These are phyloP conservation scores for Thermothielavioides terrestris DNA, from an alignment of 495 filamentous ascomycete genomes.

Conservation along the genomic window DNA sequence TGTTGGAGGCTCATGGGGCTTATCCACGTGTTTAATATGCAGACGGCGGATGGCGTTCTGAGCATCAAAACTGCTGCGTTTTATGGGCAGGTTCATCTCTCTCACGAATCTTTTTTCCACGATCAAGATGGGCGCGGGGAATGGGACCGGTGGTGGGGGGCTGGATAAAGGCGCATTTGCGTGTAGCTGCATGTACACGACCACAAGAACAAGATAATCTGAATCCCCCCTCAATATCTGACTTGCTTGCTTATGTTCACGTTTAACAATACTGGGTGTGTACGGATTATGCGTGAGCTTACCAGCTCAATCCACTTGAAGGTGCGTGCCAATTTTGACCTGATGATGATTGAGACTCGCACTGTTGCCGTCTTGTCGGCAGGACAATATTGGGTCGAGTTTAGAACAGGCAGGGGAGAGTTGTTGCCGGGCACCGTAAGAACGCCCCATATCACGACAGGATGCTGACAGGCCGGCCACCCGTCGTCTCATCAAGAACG, in stretches of 20 bases:
- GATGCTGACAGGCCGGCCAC: too few species aligned
- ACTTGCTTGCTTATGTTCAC: not conserved
- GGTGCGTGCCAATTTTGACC: too few species aligned
- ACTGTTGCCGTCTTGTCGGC: too few species aligned
- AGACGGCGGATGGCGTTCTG: conserved; percentile 42
- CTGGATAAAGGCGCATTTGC: conserved; percentile 20
- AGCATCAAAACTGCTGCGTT: conserved; percentile 37
- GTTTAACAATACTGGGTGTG: too few species aligned
- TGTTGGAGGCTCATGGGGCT: conserved; percentile 18
- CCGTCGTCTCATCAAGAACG: too few species aligned
- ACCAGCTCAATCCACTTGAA: too few species aligned
- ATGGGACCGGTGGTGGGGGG: conserved; percentile 19
- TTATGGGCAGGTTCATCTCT: conserved; percentile 26
- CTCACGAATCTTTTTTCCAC: conserved; percentile 25
- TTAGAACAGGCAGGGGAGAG: too few species aligned
- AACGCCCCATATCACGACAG: too few species aligned
- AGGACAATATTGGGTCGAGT: too few species aligned
- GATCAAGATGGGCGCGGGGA: conserved; percentile 22
- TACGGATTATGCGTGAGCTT: too few species aligned
- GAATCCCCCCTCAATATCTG: conserved; percentile 22
- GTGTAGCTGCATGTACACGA: conserved; percentile 15
- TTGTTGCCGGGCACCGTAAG: too few species aligned
- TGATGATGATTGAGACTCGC: too few species aligned
- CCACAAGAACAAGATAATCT: conserved; percentile 17
- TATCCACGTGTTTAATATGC: conserved; percentile 29